Base-by-base conservation (phyloP, 129 eudicot genomes). In the Kitagawia praeruptora region DNA sequence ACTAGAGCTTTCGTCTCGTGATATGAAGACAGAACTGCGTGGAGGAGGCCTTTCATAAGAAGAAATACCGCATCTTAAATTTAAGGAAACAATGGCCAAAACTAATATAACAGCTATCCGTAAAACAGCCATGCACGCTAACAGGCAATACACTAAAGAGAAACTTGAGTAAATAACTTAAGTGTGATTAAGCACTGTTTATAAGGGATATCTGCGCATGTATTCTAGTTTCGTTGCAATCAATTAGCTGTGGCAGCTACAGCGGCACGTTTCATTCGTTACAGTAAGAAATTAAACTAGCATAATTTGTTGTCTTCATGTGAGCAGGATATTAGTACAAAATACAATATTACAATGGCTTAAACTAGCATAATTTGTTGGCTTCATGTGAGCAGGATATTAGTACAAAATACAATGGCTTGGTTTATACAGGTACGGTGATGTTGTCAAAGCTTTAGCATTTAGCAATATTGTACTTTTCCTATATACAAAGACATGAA, bases 11-110 rank as follows among this genome's bases (percentile, higher is more conserved):
- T 21, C 19, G 53, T 44, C 56, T 74, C 48, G 77, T 74, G 56
- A n/a, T 25, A 74, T 10, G 48, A 74, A 44, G 56, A 74, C 39
- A 13, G 77, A 4, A 13, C 18, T 45, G 23, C 77, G 77, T n/a
- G 56, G 49, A 44, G 77, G 40, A n/a, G 77, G 77, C 56, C 77
- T 45, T 74, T 9, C 77, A 45, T 45, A 74, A 5, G 38, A 74
- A 74, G 58, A 74, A 73, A 21, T 2, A 44, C 37, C 1, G 16
- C 71, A 64, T 14, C 40, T 64, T 64, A 16, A 64, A 64, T 64
- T 64, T 64, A 28, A 28, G 14, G 71, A 64, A 8, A 71, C 45
- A 9, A n/a, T 41, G 75, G 34, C 51, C 31, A 71, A 71, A 71
- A 71, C 75, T 2, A 39, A 23, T 9, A 71, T n/a, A 3, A 25